A percentile compares a stretch with the other conserved stretches of the same genome.
phyloP scores from a whole-genome alignment of 2,329 filamentous ascomycete genomes.

The Xylariaceae sp. region DNA sequence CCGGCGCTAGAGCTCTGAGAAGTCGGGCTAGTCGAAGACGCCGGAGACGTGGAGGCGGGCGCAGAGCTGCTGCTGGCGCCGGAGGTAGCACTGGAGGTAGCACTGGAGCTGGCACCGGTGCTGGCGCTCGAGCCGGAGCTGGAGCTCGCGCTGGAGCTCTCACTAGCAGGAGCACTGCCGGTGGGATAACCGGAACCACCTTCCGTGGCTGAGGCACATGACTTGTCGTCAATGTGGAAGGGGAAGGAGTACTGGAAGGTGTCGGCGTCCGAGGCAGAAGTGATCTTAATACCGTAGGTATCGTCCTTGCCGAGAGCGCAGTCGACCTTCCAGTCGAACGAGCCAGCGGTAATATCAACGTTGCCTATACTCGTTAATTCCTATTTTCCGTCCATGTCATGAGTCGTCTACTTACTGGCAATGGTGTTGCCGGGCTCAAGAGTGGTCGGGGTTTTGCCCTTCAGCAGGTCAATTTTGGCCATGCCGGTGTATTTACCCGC shows the following conservation, averaged over 20 bases:
- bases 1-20: constrained; percentile 29
- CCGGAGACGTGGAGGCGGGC: not conserved
- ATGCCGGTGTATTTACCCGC: constrained; percentile 45
- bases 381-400: not conserved
- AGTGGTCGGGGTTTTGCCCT: constrained; percentile 48
- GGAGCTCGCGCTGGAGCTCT: no score
- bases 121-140: constrained; percentile 11
- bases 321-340: constrained; percentile 56
- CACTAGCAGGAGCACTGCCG: constrained; percentile 2
- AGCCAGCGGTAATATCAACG: constrained; percentile 48
- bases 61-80: constrained; percentile 3
- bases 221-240: constrained; percentile 53
- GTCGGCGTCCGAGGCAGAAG: constrained; percentile 47
- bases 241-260: constrained; percentile 66
- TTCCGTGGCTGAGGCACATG: constrained; percentile 12
- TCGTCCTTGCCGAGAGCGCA: constrained; percentile 46
- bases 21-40: constrained; percentile 11
- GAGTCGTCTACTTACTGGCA: constrained; percentile 49
- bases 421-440: constrained; percentile 48
- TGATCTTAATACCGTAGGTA: constrained; percentile 62
- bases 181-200: constrained; percentile 15
- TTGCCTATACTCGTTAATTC: constrained; percentile 42
- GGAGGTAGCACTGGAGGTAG: constrained; percentile 3
- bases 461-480: constrained; percentile 58
- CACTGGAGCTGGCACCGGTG: constrained; percentile 6